Evolutionary conservation across 1,284 basidiomycete species (phyloP).

Genomic region (Ceratobasidium sp.): DNA sequence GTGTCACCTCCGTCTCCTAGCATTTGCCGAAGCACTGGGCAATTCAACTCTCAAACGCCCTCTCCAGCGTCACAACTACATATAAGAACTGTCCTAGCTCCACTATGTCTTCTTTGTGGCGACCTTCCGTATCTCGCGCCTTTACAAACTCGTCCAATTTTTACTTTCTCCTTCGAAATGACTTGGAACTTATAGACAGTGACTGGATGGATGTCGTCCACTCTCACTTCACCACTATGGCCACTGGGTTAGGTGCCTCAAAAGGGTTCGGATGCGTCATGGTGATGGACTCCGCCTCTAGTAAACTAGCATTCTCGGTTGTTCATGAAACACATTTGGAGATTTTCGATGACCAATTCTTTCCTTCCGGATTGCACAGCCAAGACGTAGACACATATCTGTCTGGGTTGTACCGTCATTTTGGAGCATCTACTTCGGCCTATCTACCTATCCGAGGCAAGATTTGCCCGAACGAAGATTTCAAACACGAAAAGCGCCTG

Average conservation of each 20-base stretch:
- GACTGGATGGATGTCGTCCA: slow-evolving; percentile 63
- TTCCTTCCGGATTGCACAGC: slow-evolving; percentile 66
- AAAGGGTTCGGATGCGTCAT: slow-evolving; percentile 67
- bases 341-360: slow-evolving; percentile 62
- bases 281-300: slow-evolving; percentile 65
- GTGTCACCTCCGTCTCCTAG: too few relatives aligned
- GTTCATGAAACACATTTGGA: slow-evolving; percentile 65
- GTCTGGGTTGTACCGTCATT: slow-evolving; percentile 68
- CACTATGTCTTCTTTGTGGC: too few relatives aligned
- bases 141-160: slow-evolving; percentile 64
- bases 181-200: slow-evolving; percentile 61
- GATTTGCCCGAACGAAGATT: slow-evolving; percentile 53
- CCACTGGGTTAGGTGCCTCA: slow-evolving; percentile 53
- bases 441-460: slow-evolving; percentile 45
- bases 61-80: too few relatives aligned
- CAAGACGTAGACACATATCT: slow-evolving; percentile 69
- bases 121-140: too few relatives aligned
- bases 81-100: too few relatives aligned
- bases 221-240: slow-evolving; percentile 55
- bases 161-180: slow-evolving; percentile 66
- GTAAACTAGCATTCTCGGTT: slow-evolving; percentile 70
- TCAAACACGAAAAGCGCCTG: slow-evolving; percentile 61
- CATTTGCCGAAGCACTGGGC: too few relatives aligned
- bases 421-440: slow-evolving; percentile 63
- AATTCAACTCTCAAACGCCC: too few relatives aligned